A percentile compares a stretch with the other conserved stretches of the same genome.
Conservation (phyloP, 257 asterid species). For the Paraleonurus japonicus region DNA sequence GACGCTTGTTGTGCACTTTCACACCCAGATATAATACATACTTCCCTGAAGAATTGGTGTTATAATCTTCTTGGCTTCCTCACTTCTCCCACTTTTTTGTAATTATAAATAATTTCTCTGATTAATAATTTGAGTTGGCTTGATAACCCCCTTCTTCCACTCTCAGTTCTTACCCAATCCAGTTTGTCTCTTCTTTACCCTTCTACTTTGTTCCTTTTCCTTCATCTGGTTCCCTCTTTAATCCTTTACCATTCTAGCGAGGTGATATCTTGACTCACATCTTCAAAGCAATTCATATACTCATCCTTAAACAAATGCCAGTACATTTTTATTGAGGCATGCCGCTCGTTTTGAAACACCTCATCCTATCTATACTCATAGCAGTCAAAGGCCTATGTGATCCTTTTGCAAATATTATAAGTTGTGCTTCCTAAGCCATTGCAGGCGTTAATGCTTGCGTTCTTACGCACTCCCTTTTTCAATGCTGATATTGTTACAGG, state of each 20-base stretch:
- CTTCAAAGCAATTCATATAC: not conserved
- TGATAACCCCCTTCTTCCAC: slow-evolving; percentile 5
- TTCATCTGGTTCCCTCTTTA: not conserved
- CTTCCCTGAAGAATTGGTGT: not conserved
- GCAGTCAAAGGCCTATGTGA: not conserved
- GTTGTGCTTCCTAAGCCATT: not conserved
- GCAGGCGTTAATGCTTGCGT: not conserved
- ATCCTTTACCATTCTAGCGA: not conserved
- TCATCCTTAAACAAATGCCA: slow-evolving; percentile 1
- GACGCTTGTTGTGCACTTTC: slow-evolving; percentile 7
- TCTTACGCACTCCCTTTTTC: slow-evolving; percentile 1
- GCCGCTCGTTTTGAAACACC: not conserved
- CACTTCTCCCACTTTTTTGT: not conserved
- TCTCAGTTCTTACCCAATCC: not conserved
- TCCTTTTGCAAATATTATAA: not conserved
- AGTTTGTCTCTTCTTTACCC: not conserved
- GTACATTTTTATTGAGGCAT: slow-evolving; percentile 4
- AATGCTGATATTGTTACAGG: slow-evolving; percentile 49
- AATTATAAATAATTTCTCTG: not conserved
- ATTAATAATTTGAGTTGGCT: slow-evolving; percentile 6
- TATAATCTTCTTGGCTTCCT: not conserved
- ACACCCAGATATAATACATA: not conserved
- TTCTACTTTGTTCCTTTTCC: not conserved
- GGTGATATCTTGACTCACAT: not conserved
- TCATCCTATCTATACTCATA: too few relatives aligned